These are phyloP conservation scores for Yamadazyma oceani DNA, from an alignment of 1,139 yeast species.

Conservation along the genomic window DNA sequence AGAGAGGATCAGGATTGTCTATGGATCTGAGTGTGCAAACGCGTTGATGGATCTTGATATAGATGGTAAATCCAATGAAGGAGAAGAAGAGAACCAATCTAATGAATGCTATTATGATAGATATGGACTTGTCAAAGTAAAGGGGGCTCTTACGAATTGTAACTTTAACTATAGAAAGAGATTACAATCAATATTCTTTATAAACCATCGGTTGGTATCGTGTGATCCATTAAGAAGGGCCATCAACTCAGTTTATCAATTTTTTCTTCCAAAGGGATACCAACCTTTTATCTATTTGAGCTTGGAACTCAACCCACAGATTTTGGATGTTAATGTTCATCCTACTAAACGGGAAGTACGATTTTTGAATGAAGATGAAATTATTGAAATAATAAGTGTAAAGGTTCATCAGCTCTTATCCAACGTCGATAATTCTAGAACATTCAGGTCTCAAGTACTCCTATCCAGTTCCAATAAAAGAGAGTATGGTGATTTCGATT, in stretches of 20 bases:
- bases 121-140: conserved; percentile 50
- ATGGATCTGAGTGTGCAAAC: conserved; percentile 68
- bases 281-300: conserved; percentile 78
- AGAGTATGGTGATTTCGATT: conserved; percentile 17
- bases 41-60: conserved; percentile 54
- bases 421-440: conserved; percentile 66
- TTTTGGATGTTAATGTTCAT: conserved; percentile 90
- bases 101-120: conserved; percentile 13
- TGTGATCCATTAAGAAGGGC: conserved; percentile 82
- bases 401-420: conserved; percentile 52
- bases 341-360: conserved; percentile 95
- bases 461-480: conserved; percentile 25
- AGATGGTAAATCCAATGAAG: conserved; percentile 16
- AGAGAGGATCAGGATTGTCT: conserved; percentile 74
- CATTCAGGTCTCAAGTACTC: conserved; percentile 62
- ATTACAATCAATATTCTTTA: conserved; percentile 72
- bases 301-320: conserved; percentile 60
- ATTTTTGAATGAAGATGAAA: conserved; percentile 83
- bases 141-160: conserved; percentile 70
- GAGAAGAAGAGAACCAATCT: conserved; percentile 2
- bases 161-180: conserved; percentile 71
- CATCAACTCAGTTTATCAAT: conserved; percentile 58
- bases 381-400: conserved; percentile 59
- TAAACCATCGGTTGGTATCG: conserved; percentile 77
- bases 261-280: conserved; percentile 76